phyloP scores from a whole-genome alignment of 2,329 filamentous ascomycete species.

The Colletotrichum abscissum region DNA sequence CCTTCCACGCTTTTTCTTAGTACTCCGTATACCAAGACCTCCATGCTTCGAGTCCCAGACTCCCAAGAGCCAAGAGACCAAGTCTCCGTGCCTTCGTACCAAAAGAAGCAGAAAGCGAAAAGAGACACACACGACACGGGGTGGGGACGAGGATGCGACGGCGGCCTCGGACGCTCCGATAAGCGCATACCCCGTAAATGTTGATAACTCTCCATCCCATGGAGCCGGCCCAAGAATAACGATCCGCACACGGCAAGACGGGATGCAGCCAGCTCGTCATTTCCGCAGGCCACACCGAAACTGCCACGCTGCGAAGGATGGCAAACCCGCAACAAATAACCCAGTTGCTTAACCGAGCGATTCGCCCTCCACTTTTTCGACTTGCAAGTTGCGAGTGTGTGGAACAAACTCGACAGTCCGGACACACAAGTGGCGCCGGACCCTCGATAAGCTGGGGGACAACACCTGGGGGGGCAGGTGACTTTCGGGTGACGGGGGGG shows the following conservation, averaged over 20 bases:
- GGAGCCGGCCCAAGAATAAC: neutral
- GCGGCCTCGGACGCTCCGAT: conserved; percentile 18
- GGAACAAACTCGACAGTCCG: neutral
- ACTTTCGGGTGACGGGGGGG: neutral
- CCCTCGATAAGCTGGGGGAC: conserved; percentile 1
- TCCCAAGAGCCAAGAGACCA: conserved; percentile 4
- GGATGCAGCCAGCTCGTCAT: conserved; percentile 15
- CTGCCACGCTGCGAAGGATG: neutral
- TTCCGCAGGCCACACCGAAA: neutral
- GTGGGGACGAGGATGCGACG: neutral
- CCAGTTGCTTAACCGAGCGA: conserved; percentile 15
- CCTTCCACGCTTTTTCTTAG: conserved; percentile 22
- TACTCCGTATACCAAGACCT: neutral
- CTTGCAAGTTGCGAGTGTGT: neutral
- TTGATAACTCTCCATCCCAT: conserved; percentile 1
- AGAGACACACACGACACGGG: conserved; percentile 2
- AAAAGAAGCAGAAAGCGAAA: conserved; percentile 6
- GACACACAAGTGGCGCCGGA: neutral
- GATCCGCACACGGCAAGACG: neutral
- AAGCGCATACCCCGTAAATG: conserved; percentile 26
- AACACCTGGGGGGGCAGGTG: conserved; percentile 7
- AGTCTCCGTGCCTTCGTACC: neutral
- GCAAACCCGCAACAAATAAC: neutral
- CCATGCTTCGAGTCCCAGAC: neutral
- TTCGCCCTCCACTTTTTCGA: conserved; percentile 22